phyloP scores from a whole-genome alignment of 306 rosid species.

The Alnus glutinosa region DNA sequence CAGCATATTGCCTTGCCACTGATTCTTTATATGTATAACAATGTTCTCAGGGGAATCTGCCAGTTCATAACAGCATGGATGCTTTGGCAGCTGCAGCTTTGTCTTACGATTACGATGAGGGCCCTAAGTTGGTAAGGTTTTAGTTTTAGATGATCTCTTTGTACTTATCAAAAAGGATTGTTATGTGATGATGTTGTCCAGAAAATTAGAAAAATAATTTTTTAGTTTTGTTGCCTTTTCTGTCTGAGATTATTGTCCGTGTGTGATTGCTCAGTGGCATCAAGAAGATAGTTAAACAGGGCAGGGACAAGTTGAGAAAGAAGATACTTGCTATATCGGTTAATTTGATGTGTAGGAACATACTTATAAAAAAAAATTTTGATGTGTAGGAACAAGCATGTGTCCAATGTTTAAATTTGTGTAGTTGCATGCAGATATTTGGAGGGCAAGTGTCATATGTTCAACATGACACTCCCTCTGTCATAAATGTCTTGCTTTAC shows the following conservation, averaged over 20 bases:
- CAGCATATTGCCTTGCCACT: constrained; percentile 13
- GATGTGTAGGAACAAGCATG: neutral
- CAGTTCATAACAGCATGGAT: constrained; percentile 94
- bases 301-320: neutral
- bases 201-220: neutral
- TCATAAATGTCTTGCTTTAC: too few relatives aligned
- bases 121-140: constrained; percentile 80
- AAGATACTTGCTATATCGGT: neutral
- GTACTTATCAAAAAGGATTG: neutral
- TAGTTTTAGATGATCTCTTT: constrained; percentile 10
- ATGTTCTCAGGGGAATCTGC: constrained; percentile 78
- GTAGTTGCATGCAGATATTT: neutral
- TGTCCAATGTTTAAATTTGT: neutral
- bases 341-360: neutral
- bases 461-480: too few relatives aligned
- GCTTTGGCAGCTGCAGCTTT: constrained; percentile 96
- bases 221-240: neutral
- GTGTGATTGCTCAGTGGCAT: neutral
- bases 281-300: neutral
- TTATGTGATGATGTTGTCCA: neutral
- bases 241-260: neutral
- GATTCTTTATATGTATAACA: constrained; percentile 29
- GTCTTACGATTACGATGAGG: constrained; percentile 77
- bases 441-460: neutral
- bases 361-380: too few relatives aligned